Evolutionary conservation across 371 early-diverging fungal genomes (phyloP).

Genomic region (Mucor racemosus): DNA sequence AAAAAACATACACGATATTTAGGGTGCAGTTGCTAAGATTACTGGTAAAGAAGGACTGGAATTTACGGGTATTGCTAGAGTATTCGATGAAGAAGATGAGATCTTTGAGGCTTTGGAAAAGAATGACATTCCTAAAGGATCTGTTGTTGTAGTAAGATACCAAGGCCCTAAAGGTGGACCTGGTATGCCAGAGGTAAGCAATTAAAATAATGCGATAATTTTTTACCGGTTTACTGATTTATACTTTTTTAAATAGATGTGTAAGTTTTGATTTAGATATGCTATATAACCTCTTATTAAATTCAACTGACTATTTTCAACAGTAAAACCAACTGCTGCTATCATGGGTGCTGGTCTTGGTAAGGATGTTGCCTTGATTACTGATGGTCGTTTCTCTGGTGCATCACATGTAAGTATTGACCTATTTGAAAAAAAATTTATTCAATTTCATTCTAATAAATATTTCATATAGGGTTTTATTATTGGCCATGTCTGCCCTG

Average conservation of each 20-base stretch:
- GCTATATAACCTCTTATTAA: not conserved
- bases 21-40: slow-evolving; percentile 92
- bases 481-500: slow-evolving; percentile 97
- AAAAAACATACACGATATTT: slow-evolving; percentile 26
- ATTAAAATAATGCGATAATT: too few relatives aligned
- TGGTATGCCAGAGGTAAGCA: slow-evolving; percentile 79
- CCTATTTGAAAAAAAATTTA: not conserved
- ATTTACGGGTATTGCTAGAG: slow-evolving; percentile 87
- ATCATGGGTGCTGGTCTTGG: slow-evolving; percentile 99
- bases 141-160: slow-evolving; percentile 81
- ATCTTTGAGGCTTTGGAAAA: slow-evolving; percentile 87
- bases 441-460: too few relatives aligned
- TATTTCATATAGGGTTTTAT: slow-evolving; percentile 79
- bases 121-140: slow-evolving; percentile 74
- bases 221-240: not conserved
- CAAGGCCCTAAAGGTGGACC: slow-evolving; percentile 93
- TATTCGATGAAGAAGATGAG: slow-evolving; percentile 90
- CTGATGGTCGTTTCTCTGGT: slow-evolving; percentile 98
- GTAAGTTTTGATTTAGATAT: slow-evolving; percentile 24
- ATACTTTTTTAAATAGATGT: slow-evolving; percentile 50
- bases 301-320: not conserved
- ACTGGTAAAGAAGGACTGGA: slow-evolving; percentile 96
- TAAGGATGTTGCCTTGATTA: slow-evolving; percentile 93
- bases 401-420: slow-evolving; percentile 81
- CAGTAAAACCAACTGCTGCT: slow-evolving; percentile 91